Conservation (phyloP, 2,329 filamentous ascomycete genomes). For the Sarocladium oryzae region DNA sequence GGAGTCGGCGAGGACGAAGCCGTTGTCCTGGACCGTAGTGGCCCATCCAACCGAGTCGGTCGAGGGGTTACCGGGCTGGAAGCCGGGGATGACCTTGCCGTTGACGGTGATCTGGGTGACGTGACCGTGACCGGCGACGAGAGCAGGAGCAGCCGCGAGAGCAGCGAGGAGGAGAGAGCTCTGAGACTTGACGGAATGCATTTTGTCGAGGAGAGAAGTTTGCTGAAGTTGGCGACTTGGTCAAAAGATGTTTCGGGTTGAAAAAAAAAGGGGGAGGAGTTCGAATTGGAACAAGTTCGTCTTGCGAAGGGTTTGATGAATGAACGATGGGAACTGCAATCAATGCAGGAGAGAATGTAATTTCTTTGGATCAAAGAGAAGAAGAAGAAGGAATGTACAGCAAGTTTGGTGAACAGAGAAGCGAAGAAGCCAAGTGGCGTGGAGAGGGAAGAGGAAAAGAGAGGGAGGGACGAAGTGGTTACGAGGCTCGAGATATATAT, state of each 20-base stretch:
- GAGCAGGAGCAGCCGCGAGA: conserved; percentile 7
- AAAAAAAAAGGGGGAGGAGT: no score
- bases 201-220: neutral
- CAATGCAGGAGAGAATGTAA: conserved; percentile 8
- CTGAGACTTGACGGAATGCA: conserved; percentile 6
- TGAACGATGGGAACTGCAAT: conserved; percentile 3
- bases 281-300: neutral
- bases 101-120: conserved; percentile 13
- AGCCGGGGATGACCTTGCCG: conserved; percentile 7
- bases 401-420: conserved; percentile 8
- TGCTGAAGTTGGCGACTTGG: neutral
- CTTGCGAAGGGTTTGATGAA: neutral
- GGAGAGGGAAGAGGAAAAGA: neutral
- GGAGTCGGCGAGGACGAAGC: conserved; percentile 32
- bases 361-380: neutral
- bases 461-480: neutral
- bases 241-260: neutral
- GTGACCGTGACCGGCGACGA: conserved; percentile 14
- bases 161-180: conserved; percentile 2
- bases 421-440: conserved; percentile 7
- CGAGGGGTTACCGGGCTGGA: conserved; percentile 6
- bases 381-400: conserved; percentile 6
- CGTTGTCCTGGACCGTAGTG: conserved; percentile 18
- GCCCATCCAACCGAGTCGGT: conserved; percentile 12
- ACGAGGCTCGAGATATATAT: conserved; percentile 3